Evolutionary conservation across 2,329 filamentous ascomycete genomes (phyloP), one percentile per base, ranked within the genome.

Genomic region (Colletotrichum godetiae): DNA sequence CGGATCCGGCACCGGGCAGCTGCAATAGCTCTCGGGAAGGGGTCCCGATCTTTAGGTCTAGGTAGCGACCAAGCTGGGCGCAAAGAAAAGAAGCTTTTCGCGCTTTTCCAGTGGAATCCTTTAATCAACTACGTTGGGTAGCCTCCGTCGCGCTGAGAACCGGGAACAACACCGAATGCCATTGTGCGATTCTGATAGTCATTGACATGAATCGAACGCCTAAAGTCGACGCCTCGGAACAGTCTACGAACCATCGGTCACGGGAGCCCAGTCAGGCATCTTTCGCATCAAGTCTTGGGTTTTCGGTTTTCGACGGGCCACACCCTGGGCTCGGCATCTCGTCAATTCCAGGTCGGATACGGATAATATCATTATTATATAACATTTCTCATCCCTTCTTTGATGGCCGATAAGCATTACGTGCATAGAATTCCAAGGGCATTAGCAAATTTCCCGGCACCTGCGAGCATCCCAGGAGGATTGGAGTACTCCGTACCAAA

Each of bases 1-100:
- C 72, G 72, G 57, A 74, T 72, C 68, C 72, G 72, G 68, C 53
- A 72, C 42, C 72, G 58, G 53, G 71, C 55, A 62, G 24, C 52
- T 42, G 42, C 61, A 56, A 57, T 49, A 57, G 33, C 37, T 24
- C 19, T 65, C 61, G 55, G 60, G 29, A 65, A 49, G 42, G 19
- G 42, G 42, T 42, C 24, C 60, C 35, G 60, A 73, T 73, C 60
- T 49, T 57, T 46, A 69, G 55, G 55, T 58, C 66, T 60, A 56
- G 37, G 37, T 19, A 42, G 31, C 53, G 59, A 68, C 49, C 60
- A 61, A 65, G 37, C 24, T 24, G 49, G n/a, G 56, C 35, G 31
- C 22, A 27, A 56, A 27, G 52, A 64, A 69, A 61, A 73, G 59
- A 69, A 64, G 66, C 59, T 59, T 69, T 66, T 27, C 7, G 53